Evolutionary conservation across 2,329 filamentous ascomycete genomes (phyloP).

Genomic region (Claviceps africana): DNA sequence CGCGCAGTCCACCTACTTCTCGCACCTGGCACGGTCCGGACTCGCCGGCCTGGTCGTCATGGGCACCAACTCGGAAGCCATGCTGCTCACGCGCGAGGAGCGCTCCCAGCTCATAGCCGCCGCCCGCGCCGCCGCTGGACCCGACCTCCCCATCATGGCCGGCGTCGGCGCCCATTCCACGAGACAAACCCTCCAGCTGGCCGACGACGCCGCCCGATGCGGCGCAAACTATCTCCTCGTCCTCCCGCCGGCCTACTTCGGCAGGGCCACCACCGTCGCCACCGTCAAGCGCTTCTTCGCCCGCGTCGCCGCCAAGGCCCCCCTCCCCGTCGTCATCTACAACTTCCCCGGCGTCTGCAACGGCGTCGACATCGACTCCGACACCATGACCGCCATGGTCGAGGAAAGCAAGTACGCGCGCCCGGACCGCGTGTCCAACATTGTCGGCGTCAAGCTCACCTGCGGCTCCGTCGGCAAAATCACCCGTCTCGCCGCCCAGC

Average conservation of each 20-base stretch:
- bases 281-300: slow-evolving; percentile 19
- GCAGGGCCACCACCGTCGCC: slow-evolving; percentile 24
- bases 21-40: slow-evolving; percentile 34
- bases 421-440: slow-evolving; percentile 30
- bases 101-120: slow-evolving; percentile 39
- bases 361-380: slow-evolving; percentile 54
- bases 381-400: slow-evolving; percentile 34
- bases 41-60: slow-evolving; percentile 38
- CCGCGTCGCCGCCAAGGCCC: slow-evolving; percentile 40
- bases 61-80: slow-evolving; percentile 42
- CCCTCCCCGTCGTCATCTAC: slow-evolving; percentile 54
- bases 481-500: slow-evolving; percentile 38
- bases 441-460: slow-evolving; percentile 58
- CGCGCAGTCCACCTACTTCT: slow-evolving; percentile 35
- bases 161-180: slow-evolving; percentile 52
- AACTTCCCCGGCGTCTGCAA: slow-evolving; percentile 57
- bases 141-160: slow-evolving; percentile 75
- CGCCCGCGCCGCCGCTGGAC: slow-evolving; percentile 63
- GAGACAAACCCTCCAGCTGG: slow-evolving; percentile 45
- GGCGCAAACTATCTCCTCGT: slow-evolving; percentile 14
- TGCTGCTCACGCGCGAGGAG: slow-evolving; percentile 45
- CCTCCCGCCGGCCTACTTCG: slow-evolving; percentile 17
- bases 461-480: slow-evolving; percentile 65
- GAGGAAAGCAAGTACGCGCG: slow-evolving; percentile 11
- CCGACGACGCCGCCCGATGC: slow-evolving; percentile 35